Evolutionary conservation across 768 basidiomycete genomes (phyloP).

Genomic region (Leccinum variicolor): DNA sequence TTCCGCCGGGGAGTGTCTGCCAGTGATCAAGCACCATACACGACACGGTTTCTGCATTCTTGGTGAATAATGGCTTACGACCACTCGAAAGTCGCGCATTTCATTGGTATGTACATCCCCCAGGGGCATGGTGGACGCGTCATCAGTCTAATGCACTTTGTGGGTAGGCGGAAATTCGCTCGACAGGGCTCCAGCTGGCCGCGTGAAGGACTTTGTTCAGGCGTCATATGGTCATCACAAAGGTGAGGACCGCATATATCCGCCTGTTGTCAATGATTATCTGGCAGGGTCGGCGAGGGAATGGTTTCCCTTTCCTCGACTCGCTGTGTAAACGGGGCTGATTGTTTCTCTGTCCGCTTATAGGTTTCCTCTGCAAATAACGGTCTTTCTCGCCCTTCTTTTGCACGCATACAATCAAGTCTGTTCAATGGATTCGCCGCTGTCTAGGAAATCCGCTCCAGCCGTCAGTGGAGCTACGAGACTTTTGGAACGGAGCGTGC

Average conservation of each 20-base stretch:
- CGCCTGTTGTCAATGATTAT: too few relatives aligned
- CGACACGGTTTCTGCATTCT: too few relatives aligned
- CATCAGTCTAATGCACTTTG: conserved; percentile 4
- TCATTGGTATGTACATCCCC: conserved; percentile 47
- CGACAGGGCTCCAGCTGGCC: conserved; percentile 75
- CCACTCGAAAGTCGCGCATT: conserved; percentile 57
- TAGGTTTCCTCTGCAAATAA: conserved; percentile 99
- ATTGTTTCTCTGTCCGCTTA: neutral
- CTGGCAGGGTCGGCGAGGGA: neutral
- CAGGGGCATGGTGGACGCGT: conserved; percentile 2
- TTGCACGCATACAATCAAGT: conserved; percentile 20
- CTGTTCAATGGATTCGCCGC: conserved; percentile 61
- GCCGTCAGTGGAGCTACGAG: conserved; percentile 99
- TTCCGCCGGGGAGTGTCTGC: too few relatives aligned
- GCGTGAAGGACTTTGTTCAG: conserved; percentile 88
- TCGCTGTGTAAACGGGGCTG: neutral
- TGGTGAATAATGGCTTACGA: conserved; percentile 38
- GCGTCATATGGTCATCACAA: conserved; percentile 92
- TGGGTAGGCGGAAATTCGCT: conserved; percentile 87
- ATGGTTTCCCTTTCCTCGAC: neutral
- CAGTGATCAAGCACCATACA: too few relatives aligned
- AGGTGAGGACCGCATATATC: conserved; percentile 56
- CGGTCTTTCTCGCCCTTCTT: conserved; percentile 42
- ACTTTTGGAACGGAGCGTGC: conserved; percentile 95
- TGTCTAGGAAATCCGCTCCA: conserved; percentile 97